Evolutionary conservation across 495 filamentous ascomycete species (phyloP).

Genomic region (Copromyces sp.): DNA sequence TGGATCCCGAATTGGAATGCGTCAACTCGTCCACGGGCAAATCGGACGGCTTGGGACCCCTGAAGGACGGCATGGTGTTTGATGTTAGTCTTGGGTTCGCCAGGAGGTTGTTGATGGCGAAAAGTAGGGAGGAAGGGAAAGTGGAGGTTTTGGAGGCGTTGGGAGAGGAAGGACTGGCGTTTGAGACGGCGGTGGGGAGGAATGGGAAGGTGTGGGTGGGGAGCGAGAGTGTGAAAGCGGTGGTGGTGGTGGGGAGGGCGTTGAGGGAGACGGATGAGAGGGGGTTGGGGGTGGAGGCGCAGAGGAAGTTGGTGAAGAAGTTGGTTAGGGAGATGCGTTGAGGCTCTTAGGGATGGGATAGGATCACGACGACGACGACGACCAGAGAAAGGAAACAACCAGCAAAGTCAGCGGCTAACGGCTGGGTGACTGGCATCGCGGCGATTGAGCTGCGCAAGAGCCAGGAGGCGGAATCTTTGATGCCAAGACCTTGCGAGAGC

Average conservation of each 20-base stretch:
- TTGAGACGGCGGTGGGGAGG: constrained; percentile 89
- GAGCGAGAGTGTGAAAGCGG: constrained; percentile 54
- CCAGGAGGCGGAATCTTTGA: not conserved
- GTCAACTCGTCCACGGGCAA: constrained; percentile 80
- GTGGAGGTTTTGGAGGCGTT: constrained; percentile 75
- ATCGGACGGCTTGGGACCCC: constrained; percentile 74
- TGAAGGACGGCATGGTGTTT: constrained; percentile 83
- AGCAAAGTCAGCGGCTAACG: not conserved
- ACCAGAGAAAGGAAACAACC: not conserved
- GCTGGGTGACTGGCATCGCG: not conserved
- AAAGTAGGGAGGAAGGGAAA: constrained; percentile 51
- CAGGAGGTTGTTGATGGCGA: constrained; percentile 58
- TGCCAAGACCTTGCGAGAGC: not conserved
- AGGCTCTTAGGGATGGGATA: not conserved
- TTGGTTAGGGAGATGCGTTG: constrained; percentile 39
- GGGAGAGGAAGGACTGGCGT: constrained; percentile 64
- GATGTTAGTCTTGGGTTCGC: constrained; percentile 72
- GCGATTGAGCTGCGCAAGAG: not conserved
- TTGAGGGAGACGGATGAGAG: constrained; percentile 64
- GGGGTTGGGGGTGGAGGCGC: constrained; percentile 55
- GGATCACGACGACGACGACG: not conserved
- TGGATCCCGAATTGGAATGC: constrained; percentile 85
- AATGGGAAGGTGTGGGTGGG: constrained; percentile 92
- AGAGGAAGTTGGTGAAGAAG: constrained; percentile 70
- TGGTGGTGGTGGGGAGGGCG: constrained; percentile 68